A percentile compares a stretch with the other conserved stretches of the same genome.
These are phyloP conservation scores for Crithidia bombi DNA, from an alignment of 208 protist genomes.

Conservation along the genomic window DNA sequence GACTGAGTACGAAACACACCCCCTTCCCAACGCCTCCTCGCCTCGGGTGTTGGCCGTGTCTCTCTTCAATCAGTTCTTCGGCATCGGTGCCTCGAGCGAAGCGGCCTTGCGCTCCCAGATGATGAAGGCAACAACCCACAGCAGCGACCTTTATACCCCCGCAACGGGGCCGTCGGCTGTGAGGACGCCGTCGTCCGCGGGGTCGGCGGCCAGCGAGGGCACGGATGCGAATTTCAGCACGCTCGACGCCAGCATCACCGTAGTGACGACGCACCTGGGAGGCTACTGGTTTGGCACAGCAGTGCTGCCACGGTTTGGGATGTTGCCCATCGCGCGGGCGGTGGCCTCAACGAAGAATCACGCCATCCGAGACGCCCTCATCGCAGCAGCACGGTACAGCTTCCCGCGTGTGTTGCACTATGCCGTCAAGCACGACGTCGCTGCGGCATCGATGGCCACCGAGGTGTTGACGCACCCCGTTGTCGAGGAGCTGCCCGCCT, in stretches of 20 bases:
- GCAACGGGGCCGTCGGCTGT: too few species aligned
- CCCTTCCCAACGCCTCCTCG: constrained; percentile 36
- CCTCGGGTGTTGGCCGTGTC: constrained; percentile 54
- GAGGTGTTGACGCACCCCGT: constrained; percentile 66
- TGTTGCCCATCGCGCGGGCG: constrained; percentile 69
- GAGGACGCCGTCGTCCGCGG: too few species aligned
- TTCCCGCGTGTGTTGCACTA: constrained; percentile 76
- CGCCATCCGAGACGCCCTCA: constrained; percentile 57
- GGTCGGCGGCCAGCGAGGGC: neutral
- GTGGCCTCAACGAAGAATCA: constrained; percentile 63
- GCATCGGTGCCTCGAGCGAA: constrained; percentile 8
- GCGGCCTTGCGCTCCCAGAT: neutral
- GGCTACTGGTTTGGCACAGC: constrained; percentile 83
- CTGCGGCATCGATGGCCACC: constrained; percentile 47
- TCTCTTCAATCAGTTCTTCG: constrained; percentile 81
- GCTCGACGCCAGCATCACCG: constrained; percentile 35
- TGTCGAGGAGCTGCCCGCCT: constrained; percentile 61
- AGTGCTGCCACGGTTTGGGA: constrained; percentile 55
- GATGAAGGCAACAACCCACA: neutral
- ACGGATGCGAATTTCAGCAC: constrained; percentile 7
- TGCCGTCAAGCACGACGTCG: constrained; percentile 46
- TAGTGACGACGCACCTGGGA: constrained; percentile 53
- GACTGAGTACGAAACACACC: constrained; percentile 84
- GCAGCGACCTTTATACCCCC: too few species aligned
- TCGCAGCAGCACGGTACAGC: constrained; percentile 69